Evolutionary conservation across 2,329 filamentous ascomycete species (phyloP).

Genomic region (Talaromyces sp.): DNA sequence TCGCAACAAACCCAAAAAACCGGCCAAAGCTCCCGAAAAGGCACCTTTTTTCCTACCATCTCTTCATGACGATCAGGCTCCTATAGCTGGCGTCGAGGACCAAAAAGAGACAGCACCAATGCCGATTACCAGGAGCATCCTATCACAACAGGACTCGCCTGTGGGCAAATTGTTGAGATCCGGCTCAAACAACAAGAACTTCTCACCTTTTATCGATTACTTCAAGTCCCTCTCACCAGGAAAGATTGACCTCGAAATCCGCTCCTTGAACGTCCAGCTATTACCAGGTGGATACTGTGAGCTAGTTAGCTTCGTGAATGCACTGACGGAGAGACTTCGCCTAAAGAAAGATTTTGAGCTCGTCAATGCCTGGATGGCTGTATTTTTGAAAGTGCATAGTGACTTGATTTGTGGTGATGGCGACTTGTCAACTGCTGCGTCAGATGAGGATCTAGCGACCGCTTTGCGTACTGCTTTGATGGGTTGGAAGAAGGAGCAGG

Average conservation of each 20-base stretch:
- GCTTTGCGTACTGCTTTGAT: conserved; percentile 59
- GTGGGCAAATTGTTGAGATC: conserved; percentile 53
- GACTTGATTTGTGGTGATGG: conserved; percentile 53
- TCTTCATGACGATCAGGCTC: conserved; percentile 28
- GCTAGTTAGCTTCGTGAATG: conserved; percentile 74
- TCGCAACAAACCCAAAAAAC: conserved; percentile 90
- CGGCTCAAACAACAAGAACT: conserved; percentile 56
- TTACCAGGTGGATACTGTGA: conserved; percentile 58
- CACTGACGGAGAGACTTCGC: conserved; percentile 68
- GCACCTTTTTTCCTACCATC: conserved; percentile 89
- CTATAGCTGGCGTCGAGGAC: conserved; percentile 21
- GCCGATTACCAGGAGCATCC: conserved; percentile 63
- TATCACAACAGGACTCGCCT: conserved; percentile 27
- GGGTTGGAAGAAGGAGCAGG: conserved; percentile 71
- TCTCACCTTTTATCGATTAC: conserved; percentile 69
- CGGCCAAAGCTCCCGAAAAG: conserved; percentile 87
- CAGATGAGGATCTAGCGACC: conserved; percentile 46
- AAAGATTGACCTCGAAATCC: conserved; percentile 84
- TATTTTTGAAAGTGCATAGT: conserved; percentile 79
- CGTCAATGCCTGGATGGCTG: conserved; percentile 95
- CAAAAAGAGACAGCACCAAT: conserved; percentile 53
- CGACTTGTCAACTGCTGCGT: conserved; percentile 45
- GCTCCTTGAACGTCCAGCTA: conserved; percentile 62
- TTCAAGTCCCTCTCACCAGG: conserved; percentile 80
- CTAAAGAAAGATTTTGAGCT: conserved; percentile 84